Percentiles rank a stretch among this genome's conserved stretches.
phyloP scores from a whole-genome alignment of 2,329 filamentous ascomycete genomes.

The Fusarium duplospermum region DNA sequence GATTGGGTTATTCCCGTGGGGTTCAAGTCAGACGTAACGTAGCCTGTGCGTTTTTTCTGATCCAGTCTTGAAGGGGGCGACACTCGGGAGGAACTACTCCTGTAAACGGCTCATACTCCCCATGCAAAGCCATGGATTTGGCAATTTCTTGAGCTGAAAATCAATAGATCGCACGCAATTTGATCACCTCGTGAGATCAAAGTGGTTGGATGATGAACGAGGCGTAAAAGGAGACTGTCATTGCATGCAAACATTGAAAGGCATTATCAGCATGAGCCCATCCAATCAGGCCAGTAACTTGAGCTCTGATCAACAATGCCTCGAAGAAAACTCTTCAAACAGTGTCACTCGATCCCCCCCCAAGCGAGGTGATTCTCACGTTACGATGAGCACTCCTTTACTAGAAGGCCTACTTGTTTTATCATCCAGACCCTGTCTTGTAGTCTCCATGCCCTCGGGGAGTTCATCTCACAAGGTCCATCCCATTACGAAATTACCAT shows the following conservation, averaged over 20 bases:
- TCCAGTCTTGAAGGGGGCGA: slow-evolving; percentile 8
- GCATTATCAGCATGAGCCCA: neutral
- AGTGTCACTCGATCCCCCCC: slow-evolving; percentile 8
- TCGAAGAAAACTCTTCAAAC: neutral
- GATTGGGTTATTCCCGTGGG: slow-evolving; percentile 38
- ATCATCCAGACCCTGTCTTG: neutral
- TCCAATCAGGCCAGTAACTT: neutral
- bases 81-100: slow-evolving; percentile 3
- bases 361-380: neutral
- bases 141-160: slow-evolving; percentile 8
- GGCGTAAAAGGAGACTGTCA: neutral
- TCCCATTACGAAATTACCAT: slow-evolving; percentile 5
- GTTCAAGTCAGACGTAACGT: slow-evolving; percentile 7
- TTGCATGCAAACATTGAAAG: neutral
- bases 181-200: neutral
- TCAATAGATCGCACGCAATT: slow-evolving; percentile 26
- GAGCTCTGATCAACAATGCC: slow-evolving; percentile 1
- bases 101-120: neutral
- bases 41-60: slow-evolving; percentile 8
- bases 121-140: neutral
- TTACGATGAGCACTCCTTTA: neutral
- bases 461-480: slow-evolving; percentile 16
- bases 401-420: neutral
- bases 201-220: slow-evolving; percentile 5
- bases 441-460: slow-evolving; percentile 5